These are phyloP conservation scores for Colletotrichum falcatum DNA, from an alignment of 2,329 filamentous ascomycete genomes.

Conservation along the genomic window DNA sequence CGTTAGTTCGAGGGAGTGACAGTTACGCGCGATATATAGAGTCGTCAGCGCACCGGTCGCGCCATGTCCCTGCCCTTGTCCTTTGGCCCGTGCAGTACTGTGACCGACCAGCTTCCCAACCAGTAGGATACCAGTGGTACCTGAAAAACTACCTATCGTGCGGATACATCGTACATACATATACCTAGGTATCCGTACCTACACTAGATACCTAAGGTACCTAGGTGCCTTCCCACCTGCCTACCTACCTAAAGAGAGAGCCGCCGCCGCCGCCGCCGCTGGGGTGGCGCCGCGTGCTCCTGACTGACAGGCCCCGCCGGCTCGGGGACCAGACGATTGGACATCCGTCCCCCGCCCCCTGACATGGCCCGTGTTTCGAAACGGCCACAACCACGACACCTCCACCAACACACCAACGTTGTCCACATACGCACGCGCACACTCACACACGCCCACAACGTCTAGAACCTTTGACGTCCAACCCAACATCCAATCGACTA, in stretches of 20 bases:
- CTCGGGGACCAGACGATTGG: slow-evolving; percentile 35
- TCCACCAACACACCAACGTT: slow-evolving; percentile 7
- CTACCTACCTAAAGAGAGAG: slow-evolving; percentile 12
- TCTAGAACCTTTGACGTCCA: slow-evolving; percentile 32
- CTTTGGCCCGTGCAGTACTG: background rate
- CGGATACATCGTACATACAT: no score
- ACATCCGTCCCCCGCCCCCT: slow-evolving; percentile 23
- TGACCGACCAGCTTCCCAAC: background rate
- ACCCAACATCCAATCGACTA: slow-evolving; percentile 30
- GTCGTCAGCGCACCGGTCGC: background rate
- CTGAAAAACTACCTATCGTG: background rate
- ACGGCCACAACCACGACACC: slow-evolving; percentile 8
- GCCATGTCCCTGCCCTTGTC: background rate
- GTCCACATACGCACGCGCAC: background rate
- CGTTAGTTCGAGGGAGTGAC: slow-evolving; percentile 25
- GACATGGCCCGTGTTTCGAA: slow-evolving; percentile 40
- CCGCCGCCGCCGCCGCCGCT: slow-evolving; percentile 33
- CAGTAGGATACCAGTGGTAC: background rate
- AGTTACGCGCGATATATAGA: background rate
- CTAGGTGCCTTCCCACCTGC: no score
- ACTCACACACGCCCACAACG: background rate
- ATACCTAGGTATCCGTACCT: no score
- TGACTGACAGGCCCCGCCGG: slow-evolving; percentile 25
- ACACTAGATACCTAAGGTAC: no score
- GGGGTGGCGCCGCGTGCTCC: slow-evolving; percentile 38